Evolutionary conservation across 495 filamentous ascomycete species (phyloP).

Genomic region (Apodospora peruviana): DNA sequence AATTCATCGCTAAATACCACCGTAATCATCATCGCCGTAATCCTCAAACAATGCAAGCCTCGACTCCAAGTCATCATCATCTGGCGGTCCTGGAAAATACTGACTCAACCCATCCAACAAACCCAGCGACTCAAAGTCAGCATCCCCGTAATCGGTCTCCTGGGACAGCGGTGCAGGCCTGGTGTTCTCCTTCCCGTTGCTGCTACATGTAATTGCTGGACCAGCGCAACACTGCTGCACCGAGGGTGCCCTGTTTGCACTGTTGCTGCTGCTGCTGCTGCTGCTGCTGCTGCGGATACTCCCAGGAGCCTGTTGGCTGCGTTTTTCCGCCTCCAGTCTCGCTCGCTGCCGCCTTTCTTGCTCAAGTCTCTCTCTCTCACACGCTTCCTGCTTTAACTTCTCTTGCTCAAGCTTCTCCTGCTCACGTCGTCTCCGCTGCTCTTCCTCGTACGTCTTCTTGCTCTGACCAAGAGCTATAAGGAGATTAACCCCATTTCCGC

Average conservation of each 20-base stretch:
- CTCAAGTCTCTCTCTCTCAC: background rate
- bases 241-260: background rate
- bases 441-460: constrained; percentile 7
- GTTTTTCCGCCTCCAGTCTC: background rate
- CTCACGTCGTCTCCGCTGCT: constrained; percentile 7
- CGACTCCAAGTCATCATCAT: no score
- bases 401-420: background rate
- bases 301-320: background rate
- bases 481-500: constrained; percentile 4
- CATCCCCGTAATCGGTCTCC: background rate
- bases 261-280: background rate
- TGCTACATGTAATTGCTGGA: no score
- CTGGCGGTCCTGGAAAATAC: no score
- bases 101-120: no score
- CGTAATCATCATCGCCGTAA: no score
- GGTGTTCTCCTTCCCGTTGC: no score
- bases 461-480: constrained; percentile 1
- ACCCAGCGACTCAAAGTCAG: background rate
- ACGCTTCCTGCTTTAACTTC: background rate
- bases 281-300: background rate
- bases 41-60: no score
- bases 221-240: background rate
- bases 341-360: no score
- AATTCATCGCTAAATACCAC: no score
- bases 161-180: no score